A percentile compares a stretch with the other conserved stretches of the same genome.
phyloP scores from a whole-genome alignment of 805 yeast genomes.

The Candida tallmaniae region DNA sequence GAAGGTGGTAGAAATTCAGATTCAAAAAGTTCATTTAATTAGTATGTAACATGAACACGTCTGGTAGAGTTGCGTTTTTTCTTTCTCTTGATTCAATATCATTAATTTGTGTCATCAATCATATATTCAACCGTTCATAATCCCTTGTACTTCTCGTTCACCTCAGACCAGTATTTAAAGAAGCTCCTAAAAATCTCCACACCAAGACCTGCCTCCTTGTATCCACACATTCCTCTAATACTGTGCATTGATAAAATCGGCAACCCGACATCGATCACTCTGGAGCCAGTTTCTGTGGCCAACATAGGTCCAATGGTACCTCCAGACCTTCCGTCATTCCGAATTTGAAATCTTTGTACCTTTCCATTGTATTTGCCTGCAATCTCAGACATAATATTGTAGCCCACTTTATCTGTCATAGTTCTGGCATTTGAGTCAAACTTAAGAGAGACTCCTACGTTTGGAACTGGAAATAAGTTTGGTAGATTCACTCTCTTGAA shows the following conservation, averaged over 20 bases:
- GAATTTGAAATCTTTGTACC: conserved; percentile 36
- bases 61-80: not conserved
- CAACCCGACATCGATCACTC: conserved; percentile 38
- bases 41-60: not conserved
- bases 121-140: conserved; percentile 1
- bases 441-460: conserved; percentile 34
- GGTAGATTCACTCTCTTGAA: conserved; percentile 28
- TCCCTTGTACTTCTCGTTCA: conserved; percentile 5
- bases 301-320: conserved; percentile 41
- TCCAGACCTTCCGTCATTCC: conserved; percentile 39
- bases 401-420: conserved; percentile 31
- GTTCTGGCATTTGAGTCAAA: conserved; percentile 36
- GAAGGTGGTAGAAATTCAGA: no score
- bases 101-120: not conserved
- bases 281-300: conserved; percentile 30
- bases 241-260: conserved; percentile 43
- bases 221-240: conserved; percentile 34
- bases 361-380: conserved; percentile 19
- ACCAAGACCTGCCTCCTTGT: conserved; percentile 36
- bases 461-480: conserved; percentile 33
- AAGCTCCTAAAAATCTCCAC: conserved; percentile 27
- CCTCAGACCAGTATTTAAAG: conserved; percentile 14
- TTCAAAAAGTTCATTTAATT: no score
- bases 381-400: conserved; percentile 21
- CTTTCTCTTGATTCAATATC: not conserved